Conservation (phyloP, 805 yeast species). For the Candida parachauliodes region DNA sequence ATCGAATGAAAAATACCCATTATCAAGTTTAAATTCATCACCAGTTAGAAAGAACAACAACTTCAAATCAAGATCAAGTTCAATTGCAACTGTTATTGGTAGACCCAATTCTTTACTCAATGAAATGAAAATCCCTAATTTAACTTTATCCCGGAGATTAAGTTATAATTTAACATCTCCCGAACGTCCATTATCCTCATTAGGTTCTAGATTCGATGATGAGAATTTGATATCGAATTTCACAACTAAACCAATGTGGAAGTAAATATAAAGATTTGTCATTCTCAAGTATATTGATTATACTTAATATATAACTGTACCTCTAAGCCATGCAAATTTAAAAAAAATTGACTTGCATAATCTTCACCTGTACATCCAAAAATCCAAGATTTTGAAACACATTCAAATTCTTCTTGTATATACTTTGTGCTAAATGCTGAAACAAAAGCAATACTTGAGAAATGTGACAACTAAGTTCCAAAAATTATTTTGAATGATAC, state of each 20-base stretch:
- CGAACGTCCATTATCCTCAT: constrained; percentile 31
- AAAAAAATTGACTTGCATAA: too few relatives aligned
- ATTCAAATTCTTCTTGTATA: too few relatives aligned
- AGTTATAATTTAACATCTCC: constrained; percentile 26
- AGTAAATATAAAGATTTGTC: constrained; percentile 7
- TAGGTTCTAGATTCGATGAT: constrained; percentile 34
- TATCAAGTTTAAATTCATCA: constrained; percentile 1
- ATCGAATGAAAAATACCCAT: not conserved
- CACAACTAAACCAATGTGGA: constrained; percentile 15
- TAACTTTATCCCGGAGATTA: constrained; percentile 5
- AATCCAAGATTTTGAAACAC: too few relatives aligned
- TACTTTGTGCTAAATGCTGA: too few relatives aligned
- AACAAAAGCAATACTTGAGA: too few relatives aligned
- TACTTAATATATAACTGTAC: too few relatives aligned
- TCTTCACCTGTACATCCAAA: too few relatives aligned
- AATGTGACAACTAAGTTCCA: too few relatives aligned
- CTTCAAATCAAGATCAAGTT: constrained; percentile 2
- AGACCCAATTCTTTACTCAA: constrained; percentile 6
- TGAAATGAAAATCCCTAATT: constrained; percentile 9
- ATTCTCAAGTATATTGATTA: constrained; percentile 4
- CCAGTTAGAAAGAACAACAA: not conserved
- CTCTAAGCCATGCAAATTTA: too few relatives aligned
- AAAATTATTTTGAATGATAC: too few relatives aligned
- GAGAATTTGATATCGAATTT: constrained; percentile 25
- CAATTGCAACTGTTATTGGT: constrained; percentile 4